A percentile compares a stretch with the other conserved stretches of the same genome.
These are phyloP conservation scores for Skeletonema tropicum DNA, from an alignment of 108 stramenopile species.

Conservation along the genomic window DNA sequence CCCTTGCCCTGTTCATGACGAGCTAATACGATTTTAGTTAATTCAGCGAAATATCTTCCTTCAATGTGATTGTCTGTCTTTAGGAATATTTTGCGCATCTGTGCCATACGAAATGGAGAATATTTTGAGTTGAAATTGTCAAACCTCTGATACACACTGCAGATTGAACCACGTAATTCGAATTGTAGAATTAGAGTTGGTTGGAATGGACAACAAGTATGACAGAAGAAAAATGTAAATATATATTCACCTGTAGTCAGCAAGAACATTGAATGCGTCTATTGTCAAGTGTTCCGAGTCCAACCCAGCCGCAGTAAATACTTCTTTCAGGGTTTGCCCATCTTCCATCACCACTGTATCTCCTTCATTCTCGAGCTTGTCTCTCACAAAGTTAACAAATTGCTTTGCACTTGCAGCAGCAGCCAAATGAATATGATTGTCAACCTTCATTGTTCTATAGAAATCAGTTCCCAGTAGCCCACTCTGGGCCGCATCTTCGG, in stretches of 20 bases:
- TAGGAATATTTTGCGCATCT: conserved; percentile 98
- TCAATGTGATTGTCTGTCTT: conserved; percentile 94
- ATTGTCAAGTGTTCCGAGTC: conserved; percentile 98
- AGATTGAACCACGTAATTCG: not conserved
- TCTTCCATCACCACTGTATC: conserved; percentile 81
- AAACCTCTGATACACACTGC: conserved; percentile 96
- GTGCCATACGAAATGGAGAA: conserved; percentile 95
- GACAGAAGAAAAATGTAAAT: not conserved
- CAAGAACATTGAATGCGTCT: conserved; percentile 98
- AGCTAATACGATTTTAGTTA: conserved; percentile 89
- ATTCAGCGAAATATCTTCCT: conserved; percentile 94
- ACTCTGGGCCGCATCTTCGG: conserved; percentile 80
- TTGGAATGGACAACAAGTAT: not conserved
- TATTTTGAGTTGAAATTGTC: conserved; percentile 99
- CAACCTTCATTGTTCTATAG: conserved; percentile 98
- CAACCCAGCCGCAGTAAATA: conserved; percentile 87
- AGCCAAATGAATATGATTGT: conserved; percentile 98
- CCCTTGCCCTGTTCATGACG: conserved; percentile 92
- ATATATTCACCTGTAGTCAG: conserved; percentile 77
- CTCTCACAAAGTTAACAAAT: conserved; percentile 96
- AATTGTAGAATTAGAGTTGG: not conserved
- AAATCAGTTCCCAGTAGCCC: conserved; percentile 94
- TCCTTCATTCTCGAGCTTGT: conserved; percentile 91
- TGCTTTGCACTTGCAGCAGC: conserved; percentile 98
- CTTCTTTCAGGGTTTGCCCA: conserved; percentile 80